A percentile compares a stretch with the other conserved stretches of the same genome.
These are phyloP conservation scores for Diversispora epigaea DNA, from an alignment of 192 early-diverging fungal species.

Conservation along the genomic window DNA sequence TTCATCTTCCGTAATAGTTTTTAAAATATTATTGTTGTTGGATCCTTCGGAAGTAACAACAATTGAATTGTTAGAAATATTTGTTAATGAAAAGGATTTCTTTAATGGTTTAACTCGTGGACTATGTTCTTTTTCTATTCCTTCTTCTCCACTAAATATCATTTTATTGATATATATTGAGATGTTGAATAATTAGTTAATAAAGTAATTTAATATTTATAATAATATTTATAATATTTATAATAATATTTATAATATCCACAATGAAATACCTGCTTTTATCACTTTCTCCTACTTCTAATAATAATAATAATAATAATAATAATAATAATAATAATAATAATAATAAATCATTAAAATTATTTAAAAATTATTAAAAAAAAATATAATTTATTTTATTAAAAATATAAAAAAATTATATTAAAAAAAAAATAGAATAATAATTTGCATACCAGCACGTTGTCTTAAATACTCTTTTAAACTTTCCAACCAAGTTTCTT, in stretches of 20 bases:
- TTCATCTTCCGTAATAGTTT: conserved; percentile 19
- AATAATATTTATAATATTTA: too few species aligned
- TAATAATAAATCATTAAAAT: neutral
- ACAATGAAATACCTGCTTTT: neutral
- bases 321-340: neutral
- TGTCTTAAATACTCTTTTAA: conserved; percentile 27
- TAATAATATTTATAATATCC: too few species aligned
- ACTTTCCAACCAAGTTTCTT: conserved; percentile 20
- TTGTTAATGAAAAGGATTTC: neutral
- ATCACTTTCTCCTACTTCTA: conserved; percentile 6
- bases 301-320: neutral
- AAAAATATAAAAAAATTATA: too few species aligned
- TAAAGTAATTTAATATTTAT: too few species aligned
- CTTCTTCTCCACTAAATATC: neutral
- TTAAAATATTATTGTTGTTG: neutral
- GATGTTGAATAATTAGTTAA: too few species aligned
- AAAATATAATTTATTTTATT: neutral
- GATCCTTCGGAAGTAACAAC: too few species aligned
- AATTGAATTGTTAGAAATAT: neutral
- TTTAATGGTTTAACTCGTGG: neutral
- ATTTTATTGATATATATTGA: too few species aligned
- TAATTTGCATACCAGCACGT: neutral
- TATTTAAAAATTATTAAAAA: conserved; percentile 1
- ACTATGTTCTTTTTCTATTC: too few species aligned
- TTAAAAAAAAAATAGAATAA: too few species aligned